These are phyloP conservation scores for Ganoderma multipileum DNA, from an alignment of 1,284 basidiomycete species.

Conservation along the genomic window DNA sequence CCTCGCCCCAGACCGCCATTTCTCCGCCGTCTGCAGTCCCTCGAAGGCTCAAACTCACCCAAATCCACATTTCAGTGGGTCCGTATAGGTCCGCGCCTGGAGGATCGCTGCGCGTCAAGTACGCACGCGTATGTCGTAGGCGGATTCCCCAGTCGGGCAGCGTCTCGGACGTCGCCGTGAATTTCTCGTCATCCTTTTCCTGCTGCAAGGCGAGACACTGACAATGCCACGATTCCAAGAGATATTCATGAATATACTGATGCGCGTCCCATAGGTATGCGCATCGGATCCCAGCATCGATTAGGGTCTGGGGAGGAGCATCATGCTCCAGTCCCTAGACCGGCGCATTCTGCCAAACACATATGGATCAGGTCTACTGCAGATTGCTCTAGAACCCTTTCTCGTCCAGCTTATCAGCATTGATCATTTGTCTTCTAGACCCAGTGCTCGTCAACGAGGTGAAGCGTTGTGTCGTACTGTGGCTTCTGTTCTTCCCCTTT, in stretches of 20 bases:
- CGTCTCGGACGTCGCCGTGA: background rate
- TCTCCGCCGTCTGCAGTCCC: background rate
- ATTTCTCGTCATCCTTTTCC: background rate
- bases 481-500: background rate
- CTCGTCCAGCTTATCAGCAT: background rate
- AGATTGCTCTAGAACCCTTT: slow-evolving; percentile 1
- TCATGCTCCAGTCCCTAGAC: background rate
- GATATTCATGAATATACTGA: background rate
- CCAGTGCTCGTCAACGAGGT: background rate
- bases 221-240: background rate
- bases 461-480: background rate
- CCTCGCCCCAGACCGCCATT: background rate
- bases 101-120: slow-evolving; percentile 11
- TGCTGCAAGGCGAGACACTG: background rate
- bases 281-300: slow-evolving; percentile 7
- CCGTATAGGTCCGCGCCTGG: slow-evolving; percentile 30
- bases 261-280: background rate
- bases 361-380: background rate
- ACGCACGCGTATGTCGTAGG: slow-evolving; percentile 3
- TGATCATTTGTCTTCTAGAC: background rate
- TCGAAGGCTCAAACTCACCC: background rate
- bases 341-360: background rate
- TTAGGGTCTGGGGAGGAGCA: slow-evolving; percentile 1
- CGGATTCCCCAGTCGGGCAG: background rate
- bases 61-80: slow-evolving; percentile 27